A percentile compares a stretch with the other conserved stretches of the same genome.
These are phyloP conservation scores for Jimgerdemannia flammicorona DNA, from an alignment of 192 early-diverging fungal species.

Conservation along the genomic window DNA sequence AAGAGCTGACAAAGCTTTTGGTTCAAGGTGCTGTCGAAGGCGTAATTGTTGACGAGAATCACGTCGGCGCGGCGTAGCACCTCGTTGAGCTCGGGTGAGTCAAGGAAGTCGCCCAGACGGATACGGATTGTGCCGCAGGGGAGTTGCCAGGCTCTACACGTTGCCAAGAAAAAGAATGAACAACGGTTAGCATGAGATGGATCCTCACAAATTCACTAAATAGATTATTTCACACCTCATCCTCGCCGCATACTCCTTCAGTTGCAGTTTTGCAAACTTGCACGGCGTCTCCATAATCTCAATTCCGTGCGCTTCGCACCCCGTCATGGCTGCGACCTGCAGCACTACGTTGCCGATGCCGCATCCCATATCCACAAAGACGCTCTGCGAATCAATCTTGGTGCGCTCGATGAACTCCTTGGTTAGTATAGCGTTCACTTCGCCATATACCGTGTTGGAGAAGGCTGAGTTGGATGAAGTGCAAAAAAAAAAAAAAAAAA, in stretches of 20 bases:
- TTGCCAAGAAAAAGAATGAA: not conserved
- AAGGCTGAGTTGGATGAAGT: conserved; percentile 53
- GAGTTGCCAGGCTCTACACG: conserved; percentile 51
- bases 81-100: conserved; percentile 58
- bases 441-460: conserved; percentile 96
- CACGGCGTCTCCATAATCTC: conserved; percentile 90
- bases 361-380: conserved; percentile 92
- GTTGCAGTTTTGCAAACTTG: conserved; percentile 72
- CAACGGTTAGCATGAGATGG: not conserved
- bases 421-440: conserved; percentile 82
- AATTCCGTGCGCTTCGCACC: conserved; percentile 80
- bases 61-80: conserved; percentile 83
- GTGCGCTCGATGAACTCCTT: conserved; percentile 78
- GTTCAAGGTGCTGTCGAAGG: conserved; percentile 83
- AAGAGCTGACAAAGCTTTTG: conserved; percentile 80
- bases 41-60: conserved; percentile 96
- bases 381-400: conserved; percentile 54
- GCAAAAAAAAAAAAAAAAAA: too few species aligned
- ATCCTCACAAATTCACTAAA: not conserved
- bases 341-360: conserved; percentile 97
- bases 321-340: conserved; percentile 88
- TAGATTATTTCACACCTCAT: conserved; percentile 50
- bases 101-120: conserved; percentile 84
- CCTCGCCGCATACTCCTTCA: conserved; percentile 79
- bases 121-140: conserved; percentile 60